Base-by-base conservation (phyloP, 441 rosid species). In the Gossypium schwendimanii region DNA sequence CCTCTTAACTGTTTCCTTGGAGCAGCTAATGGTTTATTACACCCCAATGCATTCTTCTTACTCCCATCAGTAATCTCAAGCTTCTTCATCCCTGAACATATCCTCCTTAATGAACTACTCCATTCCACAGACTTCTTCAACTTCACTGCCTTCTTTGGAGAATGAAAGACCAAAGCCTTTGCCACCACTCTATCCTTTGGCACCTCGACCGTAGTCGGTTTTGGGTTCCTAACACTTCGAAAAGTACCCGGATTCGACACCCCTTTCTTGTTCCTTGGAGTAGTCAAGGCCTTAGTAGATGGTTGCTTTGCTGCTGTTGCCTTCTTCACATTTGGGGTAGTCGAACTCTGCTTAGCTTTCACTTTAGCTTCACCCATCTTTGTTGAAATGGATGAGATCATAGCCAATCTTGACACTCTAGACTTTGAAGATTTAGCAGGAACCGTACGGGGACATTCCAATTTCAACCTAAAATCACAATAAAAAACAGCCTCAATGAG, bases 391-490 rank as follows among this genome's bases (percentile, higher is more conserved):
- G 98, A 87, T 65, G 97, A 87, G 75, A 91, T 86, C 83, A 91
- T 81, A 11, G 93, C 99, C 73, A 94, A 50, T 75, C 78, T 87
- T 28, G 94, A 79, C 0, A 86, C 57, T 9, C 96, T 86, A 49
- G 96, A 78, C 77, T 85, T 88, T 0, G 90, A 91, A 28, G 89
- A 74, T 78, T 94, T 94, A 11, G 93, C 87, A 50, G 98, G 99
- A 78, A 86, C 99, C 0, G 99, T 88, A 21, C 73, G 85, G 0
- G 99, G 97, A 24, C 97, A 93, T 79, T 88, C 91, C 71, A 52
- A 61, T 6, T 64, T 84, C 11, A 80, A 55, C 74, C 91, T 88
- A 76, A 47, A 70, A 80, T 66, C n/a, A n/a, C 14, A 74, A 76
- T 57, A 0, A 39, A 24, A 24, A n/a, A 17, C 14, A 9, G 9